These are phyloP conservation scores for Irineochytrium annulatum DNA, from an alignment of 192 early-diverging fungal species.

Conservation along the genomic window DNA sequence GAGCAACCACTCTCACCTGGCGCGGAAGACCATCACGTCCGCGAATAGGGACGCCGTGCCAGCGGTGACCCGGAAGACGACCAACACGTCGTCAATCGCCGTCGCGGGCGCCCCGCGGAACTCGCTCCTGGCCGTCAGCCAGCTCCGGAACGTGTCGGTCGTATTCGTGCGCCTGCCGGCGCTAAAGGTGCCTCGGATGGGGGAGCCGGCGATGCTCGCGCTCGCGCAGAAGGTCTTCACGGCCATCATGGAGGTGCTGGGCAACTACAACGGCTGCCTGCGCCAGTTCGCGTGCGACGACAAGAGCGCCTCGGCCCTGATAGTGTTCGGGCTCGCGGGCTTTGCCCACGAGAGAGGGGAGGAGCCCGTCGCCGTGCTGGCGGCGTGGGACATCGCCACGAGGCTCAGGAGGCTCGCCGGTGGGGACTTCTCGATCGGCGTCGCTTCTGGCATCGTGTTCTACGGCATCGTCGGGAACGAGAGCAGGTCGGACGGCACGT, in stretches of 20 bases:
- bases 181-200: slow-evolving; percentile 14
- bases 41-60: no score
- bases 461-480: slow-evolving; percentile 12
- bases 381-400: slow-evolving; percentile 15
- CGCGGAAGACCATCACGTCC: no score
- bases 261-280: slow-evolving; percentile 16
- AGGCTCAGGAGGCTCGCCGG: slow-evolving; percentile 6
- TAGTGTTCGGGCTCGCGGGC: slow-evolving; percentile 34
- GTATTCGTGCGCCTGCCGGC: slow-evolving; percentile 20
- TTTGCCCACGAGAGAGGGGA: slow-evolving; percentile 33
- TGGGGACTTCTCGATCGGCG: slow-evolving; percentile 15
- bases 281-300: slow-evolving; percentile 38
- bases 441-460: slow-evolving; percentile 8
- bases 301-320: slow-evolving; percentile 28
- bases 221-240: slow-evolving; percentile 9
- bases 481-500: slow-evolving; percentile 17
- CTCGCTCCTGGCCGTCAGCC: no score
- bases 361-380: slow-evolving; percentile 20
- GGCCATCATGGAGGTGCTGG: slow-evolving; percentile 5
- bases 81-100: no score
- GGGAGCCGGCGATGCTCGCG: slow-evolving; percentile 9
- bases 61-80: no score
- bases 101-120: no score
- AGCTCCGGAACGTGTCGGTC: slow-evolving; percentile 16
- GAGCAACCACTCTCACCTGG: no score